Conservation (phyloP, 176 grass and related monocot species). For the Carex littledalei region DNA sequence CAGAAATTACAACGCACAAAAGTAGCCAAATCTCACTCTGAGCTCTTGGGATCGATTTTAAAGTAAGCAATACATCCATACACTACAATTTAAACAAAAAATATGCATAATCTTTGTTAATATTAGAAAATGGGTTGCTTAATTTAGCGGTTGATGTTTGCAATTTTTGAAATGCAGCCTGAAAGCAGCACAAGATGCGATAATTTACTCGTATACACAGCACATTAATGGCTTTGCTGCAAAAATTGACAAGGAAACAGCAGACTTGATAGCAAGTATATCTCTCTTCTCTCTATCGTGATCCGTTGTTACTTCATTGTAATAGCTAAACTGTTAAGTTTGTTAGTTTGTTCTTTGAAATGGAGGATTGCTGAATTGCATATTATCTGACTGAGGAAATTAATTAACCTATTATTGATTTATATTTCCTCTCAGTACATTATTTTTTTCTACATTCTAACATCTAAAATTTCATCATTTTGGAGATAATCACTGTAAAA, state of each 20-base stretch:
- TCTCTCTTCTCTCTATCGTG: neutral
- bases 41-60: conserved; percentile 51
- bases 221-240: conserved; percentile 89
- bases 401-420: neutral
- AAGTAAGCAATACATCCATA: conserved; percentile 34
- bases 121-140: too few relatives aligned
- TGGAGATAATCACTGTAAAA: neutral
- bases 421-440: neutral
- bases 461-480: neutral
- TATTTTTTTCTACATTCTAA: neutral
- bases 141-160: neutral
- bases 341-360: neutral
- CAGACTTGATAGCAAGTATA: conserved; percentile 36
- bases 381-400: neutral
- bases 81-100: too few relatives aligned
- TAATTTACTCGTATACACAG: conserved; percentile 78
- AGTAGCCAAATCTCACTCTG: conserved; percentile 43
- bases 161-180: conserved; percentile 22
- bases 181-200: conserved; percentile 38
- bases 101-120: neutral
- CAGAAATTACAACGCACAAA: conserved; percentile 1
- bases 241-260: conserved; percentile 33
- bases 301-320: neutral
- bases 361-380: neutral
- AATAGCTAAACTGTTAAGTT: neutral